A percentile compares a stretch with the other conserved stretches of the same genome.
Conservation (phyloP, 305 asterid species). For the Fraxinus velutina region DNA sequence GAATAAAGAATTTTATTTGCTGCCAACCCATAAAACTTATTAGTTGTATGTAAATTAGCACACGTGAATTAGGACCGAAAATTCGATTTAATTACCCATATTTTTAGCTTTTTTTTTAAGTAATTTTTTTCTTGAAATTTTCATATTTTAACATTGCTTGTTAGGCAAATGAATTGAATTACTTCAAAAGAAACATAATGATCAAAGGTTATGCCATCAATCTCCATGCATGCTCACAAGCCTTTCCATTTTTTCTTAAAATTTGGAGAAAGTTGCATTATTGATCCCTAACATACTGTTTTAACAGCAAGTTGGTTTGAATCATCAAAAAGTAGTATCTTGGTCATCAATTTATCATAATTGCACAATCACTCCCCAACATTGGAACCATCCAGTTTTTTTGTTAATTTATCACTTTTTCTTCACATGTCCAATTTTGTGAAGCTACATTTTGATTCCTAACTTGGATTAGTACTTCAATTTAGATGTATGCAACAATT, state of each 20-base stretch:
- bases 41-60: neutral
- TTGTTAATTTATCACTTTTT: neutral
- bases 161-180: neutral
- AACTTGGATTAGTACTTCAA: neutral
- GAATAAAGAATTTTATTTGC: slow-evolving; percentile 9
- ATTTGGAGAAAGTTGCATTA: neutral
- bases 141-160: neutral
- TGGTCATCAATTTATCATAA: neutral
- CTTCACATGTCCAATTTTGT: neutral
- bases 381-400: neutral
- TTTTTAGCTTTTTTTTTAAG: neutral
- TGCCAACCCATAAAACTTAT: neutral
- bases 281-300: neutral
- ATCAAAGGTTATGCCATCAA: neutral
- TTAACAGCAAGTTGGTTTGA: neutral
- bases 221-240: neutral
- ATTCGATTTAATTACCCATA: neutral
- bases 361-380: neutral
- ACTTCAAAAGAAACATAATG: neutral
- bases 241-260: neutral
- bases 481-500: neutral
- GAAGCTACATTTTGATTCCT: neutral
- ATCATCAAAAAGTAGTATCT: neutral
- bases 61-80: neutral
- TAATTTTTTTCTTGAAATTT: neutral